These are phyloP conservation scores for Medicago truncatula DNA, from an alignment of 306 rosid species.

Conservation along the genomic window DNA sequence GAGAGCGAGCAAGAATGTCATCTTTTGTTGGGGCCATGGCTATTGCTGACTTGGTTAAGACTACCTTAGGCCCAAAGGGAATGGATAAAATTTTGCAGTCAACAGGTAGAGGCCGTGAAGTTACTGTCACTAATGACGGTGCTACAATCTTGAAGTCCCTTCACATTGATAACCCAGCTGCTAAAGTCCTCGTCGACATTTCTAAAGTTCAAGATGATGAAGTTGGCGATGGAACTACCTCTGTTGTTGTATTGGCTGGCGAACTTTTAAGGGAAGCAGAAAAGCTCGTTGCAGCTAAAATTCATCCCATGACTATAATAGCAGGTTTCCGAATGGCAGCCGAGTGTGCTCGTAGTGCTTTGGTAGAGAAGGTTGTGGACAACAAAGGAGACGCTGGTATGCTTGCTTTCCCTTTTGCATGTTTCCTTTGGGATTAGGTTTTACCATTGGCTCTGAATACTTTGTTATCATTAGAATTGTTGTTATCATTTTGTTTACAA, in stretches of 20 bases:
- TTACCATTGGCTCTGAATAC: background rate
- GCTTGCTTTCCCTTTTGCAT: background rate
- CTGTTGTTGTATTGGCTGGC: conserved; percentile 98
- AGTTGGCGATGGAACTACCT: conserved; percentile 99
- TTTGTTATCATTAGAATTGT: background rate
- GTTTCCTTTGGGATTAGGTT: background rate
- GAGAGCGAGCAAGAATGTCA: conserved; percentile 97
- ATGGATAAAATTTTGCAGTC: conserved; percentile 99
- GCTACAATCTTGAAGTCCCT: conserved; percentile 98
- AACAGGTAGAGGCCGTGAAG: conserved; percentile 86
- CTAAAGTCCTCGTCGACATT: conserved; percentile 96
- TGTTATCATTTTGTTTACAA: background rate
- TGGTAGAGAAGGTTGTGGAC: conserved; percentile 83
- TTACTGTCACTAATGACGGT: conserved; percentile 94
- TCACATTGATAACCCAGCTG: conserved; percentile 97
- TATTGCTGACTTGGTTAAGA: conserved; percentile 94
- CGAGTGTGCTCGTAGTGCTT: conserved; percentile 83
- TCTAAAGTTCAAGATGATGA: conserved; percentile 99
- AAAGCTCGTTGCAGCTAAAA: conserved; percentile 86
- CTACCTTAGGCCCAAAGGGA: conserved; percentile 96
- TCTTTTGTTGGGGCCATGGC: conserved; percentile 97
- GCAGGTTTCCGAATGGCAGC: conserved; percentile 98
- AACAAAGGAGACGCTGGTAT: conserved; percentile 83
- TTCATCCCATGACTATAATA: conserved; percentile 98
- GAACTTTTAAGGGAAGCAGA: conserved; percentile 96